Base-by-base conservation (phyloP, 495 filamentous ascomycete species). In the Hypoxylon cercidicola region DNA sequence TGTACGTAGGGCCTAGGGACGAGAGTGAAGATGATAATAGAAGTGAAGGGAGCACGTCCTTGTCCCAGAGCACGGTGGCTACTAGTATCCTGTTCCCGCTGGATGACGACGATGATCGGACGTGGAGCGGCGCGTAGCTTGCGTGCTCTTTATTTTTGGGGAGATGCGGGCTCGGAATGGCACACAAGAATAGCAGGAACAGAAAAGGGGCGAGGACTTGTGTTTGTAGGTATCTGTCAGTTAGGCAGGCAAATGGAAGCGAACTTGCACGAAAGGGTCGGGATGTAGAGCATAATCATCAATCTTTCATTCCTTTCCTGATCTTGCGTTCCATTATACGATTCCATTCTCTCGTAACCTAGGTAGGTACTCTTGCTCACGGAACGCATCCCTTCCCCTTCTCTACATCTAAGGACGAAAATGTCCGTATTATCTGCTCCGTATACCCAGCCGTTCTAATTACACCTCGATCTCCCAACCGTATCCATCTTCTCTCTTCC, bases 81-180 rank as follows among this genome's bases (percentile, higher is more conserved):
- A 62, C 64, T n/a, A 67, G 64, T 11, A 58, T 67, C 15, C 30
- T 67, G 2, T 67, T 67, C 39, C 64, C 64, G 0, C 25, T 16
- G 12, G 58, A 62, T 11, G 64, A 67, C 4, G 64, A 67, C 28
- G 35, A 39, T 39, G n/a, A n/a, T n/a, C 35, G 35, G 35, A 39
- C 35, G 4, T 39, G 35, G 35, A 39, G 35, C 11, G 35, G 35
- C 35, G 35, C 35, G 35, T 39, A 39, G 35, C 4, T n/a, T n/a
- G n/a, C n/a, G n/a, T n/a, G n/a, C n/a, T n/a, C n/a, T n/a, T n/a
- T n/a, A n/a, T n/a, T n/a, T n/a, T n/a, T n/a, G n/a, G n/a, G n/a
- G n/a, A 13, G n/a, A 39, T 13, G n/a, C 35, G 35, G 35, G 35
- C 9, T 12, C 4, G 2, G 3, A 39, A 13, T 3, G 35, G 35